Evolutionary conservation across 2,329 filamentous ascomycete species (phyloP).

Genomic region (Aspergillus fijiensis): DNA sequence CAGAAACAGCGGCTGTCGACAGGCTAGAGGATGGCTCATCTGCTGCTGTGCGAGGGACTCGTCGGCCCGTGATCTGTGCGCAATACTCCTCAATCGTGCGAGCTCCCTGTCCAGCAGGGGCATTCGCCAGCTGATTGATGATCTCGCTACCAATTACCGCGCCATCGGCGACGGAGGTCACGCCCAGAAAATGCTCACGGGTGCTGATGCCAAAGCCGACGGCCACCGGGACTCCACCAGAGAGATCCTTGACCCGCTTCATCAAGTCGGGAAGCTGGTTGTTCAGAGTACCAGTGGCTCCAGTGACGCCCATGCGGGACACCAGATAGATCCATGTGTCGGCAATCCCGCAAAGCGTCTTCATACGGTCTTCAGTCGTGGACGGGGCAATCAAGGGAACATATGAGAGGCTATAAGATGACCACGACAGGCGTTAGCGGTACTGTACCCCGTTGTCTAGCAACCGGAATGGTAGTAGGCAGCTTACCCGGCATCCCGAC

Average conservation of each 20-base stretch:
- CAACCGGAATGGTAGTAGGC: too few species aligned
- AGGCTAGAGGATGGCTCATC: neutral
- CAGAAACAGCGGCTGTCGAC: neutral
- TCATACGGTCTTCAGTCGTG: constrained; percentile 86
- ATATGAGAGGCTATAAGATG: constrained; percentile 71
- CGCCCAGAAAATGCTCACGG: constrained; percentile 80
- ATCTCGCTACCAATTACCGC: constrained; percentile 95
- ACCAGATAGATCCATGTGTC: constrained; percentile 98
- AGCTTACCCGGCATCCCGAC: constrained; percentile 69
- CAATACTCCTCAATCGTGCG: constrained; percentile 82
- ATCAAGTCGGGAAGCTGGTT: constrained; percentile 74
- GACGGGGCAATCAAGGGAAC: constrained; percentile 89
- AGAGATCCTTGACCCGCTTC: constrained; percentile 80
- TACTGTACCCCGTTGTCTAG: too few species aligned
- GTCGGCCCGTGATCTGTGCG: constrained; percentile 61
- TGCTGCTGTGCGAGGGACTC: constrained; percentile 50
- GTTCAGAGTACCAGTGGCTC: constrained; percentile 78
- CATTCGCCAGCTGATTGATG: constrained; percentile 70
- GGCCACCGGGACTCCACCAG: constrained; percentile 78
- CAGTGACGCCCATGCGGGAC: constrained; percentile 90
- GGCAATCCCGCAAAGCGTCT: constrained; percentile 85
- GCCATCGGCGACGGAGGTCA: constrained; percentile 78
- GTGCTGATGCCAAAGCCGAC: constrained; percentile 95
- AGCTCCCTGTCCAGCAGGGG: constrained; percentile 60
- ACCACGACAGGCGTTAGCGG: neutral